A percentile compares a stretch with the other conserved stretches of the same genome.
Evolutionary conservation across 106 monocot genomes (phyloP).

Genomic region (Dioscorea dumetorum): DNA sequence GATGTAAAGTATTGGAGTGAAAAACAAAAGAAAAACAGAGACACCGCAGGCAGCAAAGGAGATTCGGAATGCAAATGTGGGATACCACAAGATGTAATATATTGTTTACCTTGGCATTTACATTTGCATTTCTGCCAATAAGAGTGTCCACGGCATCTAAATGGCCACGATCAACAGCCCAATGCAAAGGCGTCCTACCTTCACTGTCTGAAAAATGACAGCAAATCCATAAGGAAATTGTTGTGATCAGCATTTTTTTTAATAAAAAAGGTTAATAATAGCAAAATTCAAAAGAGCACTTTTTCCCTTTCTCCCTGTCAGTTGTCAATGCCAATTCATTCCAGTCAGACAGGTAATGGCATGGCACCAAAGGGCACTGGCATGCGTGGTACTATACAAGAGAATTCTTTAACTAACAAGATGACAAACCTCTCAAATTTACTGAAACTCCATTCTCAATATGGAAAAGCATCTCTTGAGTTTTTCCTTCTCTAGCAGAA

Average conservation of each 20-base stretch:
- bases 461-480: slow-evolving; percentile 36
- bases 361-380: background rate
- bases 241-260: too few species aligned
- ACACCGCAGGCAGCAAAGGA: too few species aligned
- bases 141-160: slow-evolving; percentile 60
- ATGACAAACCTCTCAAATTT: slow-evolving; percentile 54
- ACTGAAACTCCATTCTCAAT: slow-evolving; percentile 59
- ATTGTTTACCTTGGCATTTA: slow-evolving; percentile 76
- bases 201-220: slow-evolving; percentile 59
- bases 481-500: slow-evolving; percentile 73
- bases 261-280: too few species aligned
- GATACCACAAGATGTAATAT: too few species aligned
- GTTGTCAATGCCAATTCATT: too few species aligned
- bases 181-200: slow-evolving; percentile 89
- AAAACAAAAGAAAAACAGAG: too few species aligned
- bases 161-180: slow-evolving; percentile 99
- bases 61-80: too few species aligned
- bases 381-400: background rate
- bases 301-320: too few species aligned
- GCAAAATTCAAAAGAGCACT: too few species aligned
- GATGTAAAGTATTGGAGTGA: too few species aligned
- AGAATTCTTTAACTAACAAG: background rate
- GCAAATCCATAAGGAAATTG: too few species aligned
- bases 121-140: slow-evolving; percentile 57
- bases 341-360: too few species aligned